Conservation (phyloP, 495 filamentous ascomycete genomes). For the Aspergillus homomorphus region DNA sequence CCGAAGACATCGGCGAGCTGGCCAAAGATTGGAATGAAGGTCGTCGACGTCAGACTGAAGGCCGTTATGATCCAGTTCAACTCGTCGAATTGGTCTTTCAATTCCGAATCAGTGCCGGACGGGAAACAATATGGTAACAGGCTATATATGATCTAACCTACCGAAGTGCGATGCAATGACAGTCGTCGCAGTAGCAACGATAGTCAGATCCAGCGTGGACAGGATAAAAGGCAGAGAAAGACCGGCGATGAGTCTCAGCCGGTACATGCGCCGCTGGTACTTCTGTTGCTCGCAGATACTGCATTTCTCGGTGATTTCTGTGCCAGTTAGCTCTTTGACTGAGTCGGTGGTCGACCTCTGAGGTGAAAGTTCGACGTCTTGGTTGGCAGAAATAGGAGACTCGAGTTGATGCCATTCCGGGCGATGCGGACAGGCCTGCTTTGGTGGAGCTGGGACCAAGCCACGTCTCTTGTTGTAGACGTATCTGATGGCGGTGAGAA, state of each 20-base stretch:
- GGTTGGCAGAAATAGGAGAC: not conserved
- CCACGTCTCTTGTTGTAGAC: not conserved
- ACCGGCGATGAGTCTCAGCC: constrained; percentile 52
- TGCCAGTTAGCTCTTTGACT: not conserved
- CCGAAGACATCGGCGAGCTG: constrained; percentile 60
- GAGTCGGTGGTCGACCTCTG: not conserved
- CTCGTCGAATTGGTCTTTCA: constrained; percentile 49
- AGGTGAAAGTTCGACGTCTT: not conserved
- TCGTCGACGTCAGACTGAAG: constrained; percentile 58
- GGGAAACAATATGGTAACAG: too few species aligned
- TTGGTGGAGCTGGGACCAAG: not conserved
- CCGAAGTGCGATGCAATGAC: constrained; percentile 59
- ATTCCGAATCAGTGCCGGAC: not conserved
- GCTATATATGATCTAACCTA: too few species aligned
- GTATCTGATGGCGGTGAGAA: not conserved
- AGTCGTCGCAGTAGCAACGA: constrained; percentile 57
- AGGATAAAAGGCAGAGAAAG: constrained; percentile 52
- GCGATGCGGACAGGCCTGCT: not conserved
- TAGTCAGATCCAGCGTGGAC: constrained; percentile 54
- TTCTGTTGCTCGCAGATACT: constrained; percentile 6
- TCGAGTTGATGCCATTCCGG: not conserved
- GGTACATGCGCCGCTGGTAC: constrained; percentile 31
- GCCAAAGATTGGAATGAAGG: constrained; percentile 60
- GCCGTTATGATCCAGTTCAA: constrained; percentile 63
- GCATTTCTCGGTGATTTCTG: not conserved